These are phyloP conservation scores for Clathrus columnatus DNA, from an alignment of 768 basidiomycete species.

Conservation along the genomic window DNA sequence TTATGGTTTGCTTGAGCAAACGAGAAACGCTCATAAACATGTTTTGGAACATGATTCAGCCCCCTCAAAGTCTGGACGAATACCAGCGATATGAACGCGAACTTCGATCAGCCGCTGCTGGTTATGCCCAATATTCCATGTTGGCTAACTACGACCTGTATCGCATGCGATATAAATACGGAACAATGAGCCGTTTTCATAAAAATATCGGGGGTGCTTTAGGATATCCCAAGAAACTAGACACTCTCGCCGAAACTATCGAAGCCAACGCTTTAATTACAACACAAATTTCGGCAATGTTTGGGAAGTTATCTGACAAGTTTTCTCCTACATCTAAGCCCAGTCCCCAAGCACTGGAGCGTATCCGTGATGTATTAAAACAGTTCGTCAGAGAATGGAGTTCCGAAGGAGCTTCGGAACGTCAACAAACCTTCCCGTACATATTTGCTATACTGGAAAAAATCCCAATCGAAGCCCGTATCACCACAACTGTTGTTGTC, in stretches of 20 bases:
- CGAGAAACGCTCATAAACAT: not conserved
- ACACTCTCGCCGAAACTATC: slow-evolving; percentile 27
- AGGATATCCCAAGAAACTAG: slow-evolving; percentile 47
- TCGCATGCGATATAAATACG: slow-evolving; percentile 9
- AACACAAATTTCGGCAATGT: slow-evolving; percentile 24
- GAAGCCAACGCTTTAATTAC: slow-evolving; percentile 28
- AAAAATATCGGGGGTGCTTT: slow-evolving; percentile 38
- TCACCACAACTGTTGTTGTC: slow-evolving; percentile 39
- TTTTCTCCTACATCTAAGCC: not conserved
- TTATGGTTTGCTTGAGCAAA: not conserved
- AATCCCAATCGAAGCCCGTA: slow-evolving; percentile 21
- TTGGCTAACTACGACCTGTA: slow-evolving; percentile 3
- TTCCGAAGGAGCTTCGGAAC: slow-evolving; percentile 43
- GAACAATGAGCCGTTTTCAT: slow-evolving; percentile 6
- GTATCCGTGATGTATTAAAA: slow-evolving; percentile 52
- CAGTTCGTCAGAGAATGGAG: slow-evolving; percentile 71
- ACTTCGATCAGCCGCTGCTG: not conserved
- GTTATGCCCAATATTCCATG: not conserved
- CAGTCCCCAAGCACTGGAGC: slow-evolving; percentile 26
- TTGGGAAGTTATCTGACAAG: not conserved
- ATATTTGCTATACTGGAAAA: slow-evolving; percentile 40
- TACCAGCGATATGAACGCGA: not conserved
- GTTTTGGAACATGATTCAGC: not conserved
- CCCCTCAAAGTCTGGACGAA: not conserved
- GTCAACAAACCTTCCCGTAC: slow-evolving; percentile 46